These are phyloP conservation scores for Arthrobotrys sphaeroides DNA, from an alignment of 2,329 filamentous ascomycete genomes.

Conservation along the genomic window DNA sequence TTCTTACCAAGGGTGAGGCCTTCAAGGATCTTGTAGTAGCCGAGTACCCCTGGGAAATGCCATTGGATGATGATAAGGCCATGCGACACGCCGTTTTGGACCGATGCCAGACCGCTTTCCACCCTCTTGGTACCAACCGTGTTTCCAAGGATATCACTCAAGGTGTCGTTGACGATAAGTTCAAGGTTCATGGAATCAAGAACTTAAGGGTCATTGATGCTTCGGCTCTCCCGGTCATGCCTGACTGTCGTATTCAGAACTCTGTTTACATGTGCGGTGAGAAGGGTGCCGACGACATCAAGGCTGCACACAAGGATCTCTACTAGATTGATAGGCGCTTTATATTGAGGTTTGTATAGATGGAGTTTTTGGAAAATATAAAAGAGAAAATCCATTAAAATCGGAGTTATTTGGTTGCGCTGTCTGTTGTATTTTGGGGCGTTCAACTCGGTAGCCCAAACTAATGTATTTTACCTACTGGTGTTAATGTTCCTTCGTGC, in stretches of 20 bases:
- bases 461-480: too few relatives aligned
- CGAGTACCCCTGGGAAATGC: slow-evolving; percentile 72
- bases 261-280: slow-evolving; percentile 71
- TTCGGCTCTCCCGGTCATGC: slow-evolving; percentile 67
- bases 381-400: too few relatives aligned
- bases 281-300: slow-evolving; percentile 66
- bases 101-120: slow-evolving; percentile 69
- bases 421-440: neutral
- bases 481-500: too few relatives aligned
- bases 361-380: neutral
- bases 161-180: slow-evolving; percentile 55
- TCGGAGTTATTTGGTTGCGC: neutral
- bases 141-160: slow-evolving; percentile 63
- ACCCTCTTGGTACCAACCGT: slow-evolving; percentile 68
- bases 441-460: too few relatives aligned
- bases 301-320: slow-evolving; percentile 57
- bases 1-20: slow-evolving; percentile 68
- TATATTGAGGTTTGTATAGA: neutral
- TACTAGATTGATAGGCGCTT: slow-evolving; percentile 8
- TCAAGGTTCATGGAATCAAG: slow-evolving; percentile 67
- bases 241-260: slow-evolving; percentile 70
- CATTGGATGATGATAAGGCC: slow-evolving; percentile 66
- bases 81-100: slow-evolving; percentile 70
- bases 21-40: slow-evolving; percentile 67
- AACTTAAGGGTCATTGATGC: slow-evolving; percentile 69